These are phyloP conservation scores for Tremella fuciformis DNA, from an alignment of 768 basidiomycete species.

Conservation along the genomic window DNA sequence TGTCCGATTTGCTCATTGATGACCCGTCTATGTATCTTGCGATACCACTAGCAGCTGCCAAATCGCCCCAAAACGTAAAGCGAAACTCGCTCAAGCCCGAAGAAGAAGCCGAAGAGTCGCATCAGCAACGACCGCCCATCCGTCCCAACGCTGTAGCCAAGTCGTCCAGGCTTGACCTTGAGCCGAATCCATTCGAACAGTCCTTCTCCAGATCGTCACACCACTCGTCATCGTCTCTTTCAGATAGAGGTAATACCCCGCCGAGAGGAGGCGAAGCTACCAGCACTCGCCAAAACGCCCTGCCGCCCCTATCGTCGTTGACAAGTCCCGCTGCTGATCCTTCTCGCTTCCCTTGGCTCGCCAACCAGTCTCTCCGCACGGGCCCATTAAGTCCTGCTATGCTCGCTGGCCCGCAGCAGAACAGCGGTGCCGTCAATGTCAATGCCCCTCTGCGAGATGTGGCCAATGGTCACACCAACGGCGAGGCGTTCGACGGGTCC, in stretches of 20 bases:
- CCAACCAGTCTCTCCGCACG: conserved; percentile 75
- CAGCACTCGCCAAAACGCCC: conserved; percentile 39
- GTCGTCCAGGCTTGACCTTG: conserved; percentile 57
- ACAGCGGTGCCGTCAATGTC: conserved; percentile 6
- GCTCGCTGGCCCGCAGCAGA: conserved; percentile 71
- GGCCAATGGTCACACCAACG: conserved; percentile 5
- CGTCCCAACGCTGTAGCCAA: conserved; percentile 35
- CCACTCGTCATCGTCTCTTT: conserved; percentile 28
- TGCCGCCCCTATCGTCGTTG: conserved; percentile 49
- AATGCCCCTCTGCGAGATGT: conserved; percentile 11
- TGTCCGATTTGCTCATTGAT: conserved; percentile 13
- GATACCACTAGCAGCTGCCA: conserved; percentile 7
- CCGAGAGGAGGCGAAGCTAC: conserved; percentile 48
- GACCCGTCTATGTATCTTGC: conserved; percentile 1
- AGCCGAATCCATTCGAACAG: conserved; percentile 92
- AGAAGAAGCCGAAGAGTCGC: not conserved
- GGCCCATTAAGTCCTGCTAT: conserved; percentile 95
- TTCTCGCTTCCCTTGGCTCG: conserved; percentile 52
- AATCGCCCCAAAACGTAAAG: not conserved
- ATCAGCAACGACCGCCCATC: conserved; percentile 39
- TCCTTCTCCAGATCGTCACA: conserved; percentile 66
- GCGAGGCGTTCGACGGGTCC: conserved; percentile 61
- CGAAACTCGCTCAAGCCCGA: not conserved
- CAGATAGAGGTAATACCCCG: conserved; percentile 55
- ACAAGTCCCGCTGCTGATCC: conserved; percentile 49